Evolutionary conservation across 1,284 basidiomycete genomes (phyloP).

Genomic region (Sanghuangporus sanghuang): DNA sequence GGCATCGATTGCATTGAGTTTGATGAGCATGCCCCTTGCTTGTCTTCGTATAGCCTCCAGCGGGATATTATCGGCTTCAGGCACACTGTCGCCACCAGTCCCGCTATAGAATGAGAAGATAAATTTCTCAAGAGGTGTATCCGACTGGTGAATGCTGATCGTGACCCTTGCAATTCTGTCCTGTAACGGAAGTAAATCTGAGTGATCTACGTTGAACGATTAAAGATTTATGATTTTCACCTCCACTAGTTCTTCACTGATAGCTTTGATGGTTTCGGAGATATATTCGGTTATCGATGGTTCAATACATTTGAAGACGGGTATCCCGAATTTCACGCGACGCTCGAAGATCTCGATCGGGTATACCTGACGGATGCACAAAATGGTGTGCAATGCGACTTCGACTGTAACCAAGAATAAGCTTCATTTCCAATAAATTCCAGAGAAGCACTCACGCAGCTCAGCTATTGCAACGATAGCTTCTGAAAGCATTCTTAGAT

Average conservation of each 20-base stretch:
- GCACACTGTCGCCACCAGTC: constrained; percentile 30
- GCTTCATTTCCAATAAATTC: background rate
- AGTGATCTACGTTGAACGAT: background rate
- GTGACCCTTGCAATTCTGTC: background rate
- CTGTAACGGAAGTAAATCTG: background rate
- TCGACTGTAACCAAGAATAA: constrained; percentile 58
- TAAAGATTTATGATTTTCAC: background rate
- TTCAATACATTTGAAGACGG: constrained; percentile 89
- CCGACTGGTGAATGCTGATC: constrained; percentile 6
- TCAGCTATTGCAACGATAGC: background rate
- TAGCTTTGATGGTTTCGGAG: constrained; percentile 69
- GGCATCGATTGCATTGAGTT: constrained; percentile 76
- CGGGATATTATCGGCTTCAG: constrained; percentile 46
- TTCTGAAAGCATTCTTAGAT: background rate
- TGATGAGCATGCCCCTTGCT: constrained; percentile 82
- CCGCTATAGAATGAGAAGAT: constrained; percentile 31
- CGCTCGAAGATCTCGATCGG: constrained; percentile 84
- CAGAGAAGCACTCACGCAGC: background rate
- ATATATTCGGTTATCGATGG: constrained; percentile 87
- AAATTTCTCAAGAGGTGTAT: background rate
- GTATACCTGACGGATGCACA: constrained; percentile 88
- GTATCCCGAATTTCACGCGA: constrained; percentile 82
- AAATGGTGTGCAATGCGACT: constrained; percentile 86
- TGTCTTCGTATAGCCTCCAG: constrained; percentile 63
- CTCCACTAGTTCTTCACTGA: constrained; percentile 65